Percentiles rank a stretch among this genome's conserved stretches.
These are phyloP conservation scores for Falciphora oryzae DNA, from an alignment of 2,329 filamentous ascomycete species.

Conservation along the genomic window DNA sequence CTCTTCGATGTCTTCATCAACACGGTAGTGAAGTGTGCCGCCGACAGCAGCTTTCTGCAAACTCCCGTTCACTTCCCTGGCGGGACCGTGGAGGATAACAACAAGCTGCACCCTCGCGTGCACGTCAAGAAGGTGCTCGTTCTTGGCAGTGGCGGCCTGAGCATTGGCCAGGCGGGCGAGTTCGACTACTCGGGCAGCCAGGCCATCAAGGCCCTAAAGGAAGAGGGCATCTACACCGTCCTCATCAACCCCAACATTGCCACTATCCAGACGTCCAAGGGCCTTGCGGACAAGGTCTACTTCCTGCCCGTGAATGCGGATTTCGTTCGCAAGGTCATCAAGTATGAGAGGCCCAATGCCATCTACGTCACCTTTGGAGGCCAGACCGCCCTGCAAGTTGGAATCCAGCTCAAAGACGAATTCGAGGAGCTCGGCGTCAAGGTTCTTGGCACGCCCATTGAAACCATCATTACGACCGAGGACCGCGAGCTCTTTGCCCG, in stretches of 20 bases:
- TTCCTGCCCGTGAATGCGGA: constrained; percentile 96
- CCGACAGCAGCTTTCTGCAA: constrained; percentile 60
- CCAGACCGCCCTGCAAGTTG: constrained; percentile 92
- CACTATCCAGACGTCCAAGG: constrained; percentile 97
- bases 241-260: constrained; percentile 99
- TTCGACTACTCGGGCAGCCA: constrained; percentile 99
- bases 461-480: constrained; percentile 97
- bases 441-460: constrained; percentile 92
- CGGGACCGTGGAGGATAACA: constrained; percentile 73
- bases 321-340: constrained; percentile 95
- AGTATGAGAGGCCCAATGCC: constrained; percentile 88
- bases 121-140: constrained; percentile 92
- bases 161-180: constrained; percentile 95
- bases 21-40: constrained; percentile 68
- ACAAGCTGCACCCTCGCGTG: constrained; percentile 68
- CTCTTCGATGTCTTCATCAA: constrained; percentile 95
- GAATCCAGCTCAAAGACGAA: constrained; percentile 96
- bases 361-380: constrained; percentile 98
- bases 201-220: constrained; percentile 96
- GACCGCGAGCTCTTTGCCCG: constrained; percentile 95
- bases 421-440: constrained; percentile 88
- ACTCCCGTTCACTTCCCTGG: constrained; percentile 82
- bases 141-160: constrained; percentile 88
- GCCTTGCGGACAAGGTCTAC: constrained; percentile 96
- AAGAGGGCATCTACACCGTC: constrained; percentile 96